Conservation (phyloP, 306 rosid genomes). For the Cicer cuneatum region DNA sequence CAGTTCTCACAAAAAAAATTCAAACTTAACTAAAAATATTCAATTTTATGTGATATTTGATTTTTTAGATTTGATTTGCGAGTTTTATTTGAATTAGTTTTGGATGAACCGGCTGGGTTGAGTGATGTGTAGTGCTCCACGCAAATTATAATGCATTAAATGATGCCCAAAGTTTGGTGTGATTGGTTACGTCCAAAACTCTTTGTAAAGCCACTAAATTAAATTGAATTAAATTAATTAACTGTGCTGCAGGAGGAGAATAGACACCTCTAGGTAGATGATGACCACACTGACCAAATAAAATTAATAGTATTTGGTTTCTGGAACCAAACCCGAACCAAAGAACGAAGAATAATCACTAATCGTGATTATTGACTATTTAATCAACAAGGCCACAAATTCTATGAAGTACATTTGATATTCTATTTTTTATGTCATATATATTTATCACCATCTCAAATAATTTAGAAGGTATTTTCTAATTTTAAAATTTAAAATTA, state of each 20-base stretch:
- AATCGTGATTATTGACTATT: conserved; percentile 9
- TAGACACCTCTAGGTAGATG: background rate
- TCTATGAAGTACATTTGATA: too few relatives aligned
- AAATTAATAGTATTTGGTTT: conserved; percentile 8
- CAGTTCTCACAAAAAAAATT: too few relatives aligned
- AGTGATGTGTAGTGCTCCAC: background rate
- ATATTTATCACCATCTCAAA: too few relatives aligned
- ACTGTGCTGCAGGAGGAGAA: background rate
- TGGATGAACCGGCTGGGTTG: background rate
- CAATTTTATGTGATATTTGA: too few relatives aligned
- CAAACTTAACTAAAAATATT: too few relatives aligned
- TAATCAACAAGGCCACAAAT: background rate
- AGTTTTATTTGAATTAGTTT: too few relatives aligned
- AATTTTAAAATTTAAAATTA: too few relatives aligned
- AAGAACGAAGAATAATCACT: background rate
- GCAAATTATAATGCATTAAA: background rate
- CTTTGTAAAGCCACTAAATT: background rate
- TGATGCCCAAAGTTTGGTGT: background rate
- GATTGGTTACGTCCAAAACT: background rate
- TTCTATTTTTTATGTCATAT: too few relatives aligned
- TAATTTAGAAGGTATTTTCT: too few relatives aligned
- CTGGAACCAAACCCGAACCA: background rate
- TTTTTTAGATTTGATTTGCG: too few relatives aligned
- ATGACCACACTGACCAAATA: background rate
- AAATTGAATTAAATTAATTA: background rate